Base-by-base conservation (phyloP, 2,329 filamentous ascomycete species). In the Chalara sp. region DNA sequence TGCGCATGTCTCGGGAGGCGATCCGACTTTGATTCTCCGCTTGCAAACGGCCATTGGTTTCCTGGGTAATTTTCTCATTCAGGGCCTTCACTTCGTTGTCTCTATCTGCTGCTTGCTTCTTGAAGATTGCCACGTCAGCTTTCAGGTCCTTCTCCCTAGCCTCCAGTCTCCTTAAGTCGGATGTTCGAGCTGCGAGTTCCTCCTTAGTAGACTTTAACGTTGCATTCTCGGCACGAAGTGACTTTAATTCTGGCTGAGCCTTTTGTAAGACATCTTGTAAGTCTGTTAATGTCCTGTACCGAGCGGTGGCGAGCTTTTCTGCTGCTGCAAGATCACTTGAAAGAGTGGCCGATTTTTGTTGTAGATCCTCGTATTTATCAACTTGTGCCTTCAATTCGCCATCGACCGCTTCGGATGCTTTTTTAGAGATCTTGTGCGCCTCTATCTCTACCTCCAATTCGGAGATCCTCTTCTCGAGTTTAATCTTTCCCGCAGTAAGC, bases 271-370 rank as follows among this genome's bases (percentile, higher is more conserved):
- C 75, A 54, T 92, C 87, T 21, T 85, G 80, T 44, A 96, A 72
- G 31, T 95, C 87, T 0, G 84, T 84, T 1, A 96, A 72, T 53
- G 97, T 91, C 67, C 90, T 95, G 73, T 90, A 97, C 32, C 93
- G 79, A 12, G 81, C 86, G 54, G 95, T 85, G 0, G 93, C 89
- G 10, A 97, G 78, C 67, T 95, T 83, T 65, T 96, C 84, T 0
- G 91, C 86, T 2, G 90, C 90, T 2, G 83, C 86, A 3, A 97
- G 76, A 63, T 99, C 92, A 0, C 86, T 88, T 63, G 95, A 84
- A 13, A 96, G 68, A 0, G 79, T 78, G 2, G 80, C 74, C 0
- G 84, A 80, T 66, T 85, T 89, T 21, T 76, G 70, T 67, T 87
- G 89, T 35, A 95, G 74, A 41, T 83, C 82, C 41, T 91, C 76